Conservation (phyloP, 805 yeast species). For the Ascoidea asiatica region DNA sequence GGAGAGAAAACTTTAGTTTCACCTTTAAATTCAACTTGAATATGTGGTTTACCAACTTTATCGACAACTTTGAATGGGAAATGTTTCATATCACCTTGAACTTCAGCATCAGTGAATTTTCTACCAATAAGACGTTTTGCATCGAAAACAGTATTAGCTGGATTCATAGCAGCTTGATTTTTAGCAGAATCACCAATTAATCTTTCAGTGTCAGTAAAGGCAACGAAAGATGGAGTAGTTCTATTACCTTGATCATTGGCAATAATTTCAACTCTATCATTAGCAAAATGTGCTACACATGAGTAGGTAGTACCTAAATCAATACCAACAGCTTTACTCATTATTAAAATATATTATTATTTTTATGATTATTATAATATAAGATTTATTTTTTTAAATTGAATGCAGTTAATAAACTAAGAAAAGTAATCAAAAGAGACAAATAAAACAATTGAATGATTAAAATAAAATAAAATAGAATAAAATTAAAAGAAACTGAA, state of each 20-base stretch:
- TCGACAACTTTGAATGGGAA: conserved; percentile 63
- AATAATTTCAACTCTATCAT: conserved; percentile 80
- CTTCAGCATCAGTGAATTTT: conserved; percentile 62
- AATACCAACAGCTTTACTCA: conserved; percentile 81
- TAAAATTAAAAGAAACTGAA: too few relatives aligned
- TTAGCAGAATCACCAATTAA: conserved; percentile 94
- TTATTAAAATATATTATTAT: too few relatives aligned
- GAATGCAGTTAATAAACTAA: too few relatives aligned
- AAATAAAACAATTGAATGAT: too few relatives aligned
- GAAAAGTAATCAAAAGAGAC: too few relatives aligned
- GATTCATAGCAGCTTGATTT: conserved; percentile 88
- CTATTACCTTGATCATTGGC: conserved; percentile 97
- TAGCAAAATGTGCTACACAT: conserved; percentile 82
- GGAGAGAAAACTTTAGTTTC: conserved; percentile 73
- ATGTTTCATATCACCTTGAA: conserved; percentile 72
- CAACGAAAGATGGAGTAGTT: conserved; percentile 91
- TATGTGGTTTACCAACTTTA: conserved; percentile 71
- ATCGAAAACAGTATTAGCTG: conserved; percentile 76
- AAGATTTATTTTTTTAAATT: too few relatives aligned
- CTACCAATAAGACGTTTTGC: conserved; percentile 86
- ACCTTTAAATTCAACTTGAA: conserved; percentile 61
- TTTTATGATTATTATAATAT: too few relatives aligned
- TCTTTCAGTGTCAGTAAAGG: conserved; percentile 85
- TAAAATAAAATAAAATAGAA: too few relatives aligned
- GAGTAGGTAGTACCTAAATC: conserved; percentile 97